phyloP scores from a whole-genome alignment of 345 rosid species.

The Populus davidiana region DNA sequence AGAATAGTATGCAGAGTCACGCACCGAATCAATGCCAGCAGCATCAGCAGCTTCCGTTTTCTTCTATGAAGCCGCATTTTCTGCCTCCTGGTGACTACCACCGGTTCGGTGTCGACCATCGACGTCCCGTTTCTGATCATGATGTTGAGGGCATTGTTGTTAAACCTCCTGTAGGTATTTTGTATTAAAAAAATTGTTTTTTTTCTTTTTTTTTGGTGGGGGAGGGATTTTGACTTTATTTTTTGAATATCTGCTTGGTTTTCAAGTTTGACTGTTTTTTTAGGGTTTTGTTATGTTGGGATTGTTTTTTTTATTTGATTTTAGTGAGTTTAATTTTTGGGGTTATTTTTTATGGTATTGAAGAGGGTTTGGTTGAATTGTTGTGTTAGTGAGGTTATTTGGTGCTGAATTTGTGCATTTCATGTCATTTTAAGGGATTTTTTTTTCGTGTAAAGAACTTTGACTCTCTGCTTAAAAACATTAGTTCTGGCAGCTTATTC shows the following conservation, averaged over 20 bases:
- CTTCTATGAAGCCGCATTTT: constrained; percentile 72
- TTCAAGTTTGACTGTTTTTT: neutral
- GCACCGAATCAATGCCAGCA: neutral
- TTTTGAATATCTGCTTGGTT: constrained; percentile 32
- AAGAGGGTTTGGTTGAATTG: neutral
- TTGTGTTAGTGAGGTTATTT: neutral
- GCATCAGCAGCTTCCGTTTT: constrained; percentile 44
- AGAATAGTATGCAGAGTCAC: neutral
- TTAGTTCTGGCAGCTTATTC: neutral
- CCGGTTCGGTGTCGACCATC: constrained; percentile 41
- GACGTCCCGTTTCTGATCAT: constrained; percentile 45
- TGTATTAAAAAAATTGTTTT: neutral
- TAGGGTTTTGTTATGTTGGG: neutral
- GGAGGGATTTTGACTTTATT: constrained; percentile 6
- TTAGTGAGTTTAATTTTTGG: neutral
- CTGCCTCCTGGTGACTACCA: constrained; percentile 68
- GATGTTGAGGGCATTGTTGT: constrained; percentile 54
- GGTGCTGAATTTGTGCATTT: neutral
- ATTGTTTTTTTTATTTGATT: neutral
- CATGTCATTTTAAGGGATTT: neutral
- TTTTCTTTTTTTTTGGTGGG: constrained; percentile 4
- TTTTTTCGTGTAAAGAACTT: neutral
- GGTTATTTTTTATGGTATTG: neutral
- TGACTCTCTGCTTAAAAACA: neutral
- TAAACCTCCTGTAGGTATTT: constrained; percentile 59